Evolutionary conservation across 1,284 basidiomycete species (phyloP).

Genomic region (Tilletiaria anomala): DNA sequence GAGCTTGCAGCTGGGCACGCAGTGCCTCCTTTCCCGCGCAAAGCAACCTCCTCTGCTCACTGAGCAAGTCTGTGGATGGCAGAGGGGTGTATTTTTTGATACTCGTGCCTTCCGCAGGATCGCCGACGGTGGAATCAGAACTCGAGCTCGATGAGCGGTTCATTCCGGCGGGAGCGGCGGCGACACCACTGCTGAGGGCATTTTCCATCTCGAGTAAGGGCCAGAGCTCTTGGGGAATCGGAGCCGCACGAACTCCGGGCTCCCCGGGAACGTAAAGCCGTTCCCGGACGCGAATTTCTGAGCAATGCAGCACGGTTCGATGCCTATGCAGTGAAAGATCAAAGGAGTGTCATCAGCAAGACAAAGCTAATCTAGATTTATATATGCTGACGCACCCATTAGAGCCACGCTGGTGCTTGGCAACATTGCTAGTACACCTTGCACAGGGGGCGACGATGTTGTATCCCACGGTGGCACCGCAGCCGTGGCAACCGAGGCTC

Average conservation of each 20-base stretch:
- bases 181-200: not conserved
- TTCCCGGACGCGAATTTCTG: constrained; percentile 56
- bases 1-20: not conserved
- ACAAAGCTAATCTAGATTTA: not conserved
- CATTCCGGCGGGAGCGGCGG: not conserved
- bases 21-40: not conserved
- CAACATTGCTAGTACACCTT: constrained; percentile 38
- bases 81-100: not conserved
- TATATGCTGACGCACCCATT: constrained; percentile 54
- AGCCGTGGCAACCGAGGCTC: constrained; percentile 64
- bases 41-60: not conserved
- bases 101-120: not conserved
- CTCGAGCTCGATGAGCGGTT: not conserved
- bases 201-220: not conserved
- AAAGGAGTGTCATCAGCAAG: not conserved
- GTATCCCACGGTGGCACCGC: constrained; percentile 51
- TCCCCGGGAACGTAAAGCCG: constrained; percentile 57
- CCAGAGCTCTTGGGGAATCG: not conserved
- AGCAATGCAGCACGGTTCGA: constrained; percentile 72
- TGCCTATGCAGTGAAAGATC: constrained; percentile 42
- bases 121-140: not conserved
- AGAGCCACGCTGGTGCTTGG: constrained; percentile 45
- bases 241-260: constrained; percentile 42
- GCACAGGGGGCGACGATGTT: constrained; percentile 26
- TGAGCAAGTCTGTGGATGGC: not conserved